A percentile compares a stretch with the other conserved stretches of the same genome.
Evolutionary conservation across 495 filamentous ascomycete species (phyloP).

Genomic region (Aspergillus conjunctus): DNA sequence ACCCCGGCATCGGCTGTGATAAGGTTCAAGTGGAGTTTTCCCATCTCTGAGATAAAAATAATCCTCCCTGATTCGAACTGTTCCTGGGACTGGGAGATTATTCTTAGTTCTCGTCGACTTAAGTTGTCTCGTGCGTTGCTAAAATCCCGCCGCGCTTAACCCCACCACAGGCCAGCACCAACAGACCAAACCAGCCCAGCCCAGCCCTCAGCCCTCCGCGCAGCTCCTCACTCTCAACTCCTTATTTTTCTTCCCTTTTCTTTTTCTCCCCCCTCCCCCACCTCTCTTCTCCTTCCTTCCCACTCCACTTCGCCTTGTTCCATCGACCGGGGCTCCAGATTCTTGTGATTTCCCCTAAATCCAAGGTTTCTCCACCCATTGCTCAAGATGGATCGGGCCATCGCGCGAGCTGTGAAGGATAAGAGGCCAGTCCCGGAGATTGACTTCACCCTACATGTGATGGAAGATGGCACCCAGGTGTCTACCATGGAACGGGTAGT

Average conservation of each 20-base stretch:
- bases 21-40: slow-evolving; percentile 3
- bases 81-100: slow-evolving; percentile 22
- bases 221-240: slow-evolving; percentile 10
- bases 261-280: slow-evolving; percentile 16
- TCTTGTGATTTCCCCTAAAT: slow-evolving; percentile 20
- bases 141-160: slow-evolving; percentile 29
- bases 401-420: slow-evolving; percentile 76
- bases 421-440: slow-evolving; percentile 97
- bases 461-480: slow-evolving; percentile 96
- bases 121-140: slow-evolving; percentile 21
- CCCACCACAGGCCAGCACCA: slow-evolving; percentile 22
- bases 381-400: slow-evolving; percentile 45
- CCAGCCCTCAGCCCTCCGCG: slow-evolving; percentile 14
- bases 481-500: slow-evolving; percentile 93
- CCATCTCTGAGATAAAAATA: neutral
- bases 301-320: slow-evolving; percentile 10
- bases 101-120: slow-evolving; percentile 3
- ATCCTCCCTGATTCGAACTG: slow-evolving; percentile 8
- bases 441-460: slow-evolving; percentile 94
- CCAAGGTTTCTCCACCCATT: slow-evolving; percentile 13
- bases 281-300: slow-evolving; percentile 7
- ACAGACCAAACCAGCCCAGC: neutral
- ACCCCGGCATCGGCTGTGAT: neutral
- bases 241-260: slow-evolving; percentile 13
- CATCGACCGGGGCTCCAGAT: slow-evolving; percentile 19